Evolutionary conservation across 2,329 filamentous ascomycete species (phyloP).

Genomic region (Alternaria gansuensis): DNA sequence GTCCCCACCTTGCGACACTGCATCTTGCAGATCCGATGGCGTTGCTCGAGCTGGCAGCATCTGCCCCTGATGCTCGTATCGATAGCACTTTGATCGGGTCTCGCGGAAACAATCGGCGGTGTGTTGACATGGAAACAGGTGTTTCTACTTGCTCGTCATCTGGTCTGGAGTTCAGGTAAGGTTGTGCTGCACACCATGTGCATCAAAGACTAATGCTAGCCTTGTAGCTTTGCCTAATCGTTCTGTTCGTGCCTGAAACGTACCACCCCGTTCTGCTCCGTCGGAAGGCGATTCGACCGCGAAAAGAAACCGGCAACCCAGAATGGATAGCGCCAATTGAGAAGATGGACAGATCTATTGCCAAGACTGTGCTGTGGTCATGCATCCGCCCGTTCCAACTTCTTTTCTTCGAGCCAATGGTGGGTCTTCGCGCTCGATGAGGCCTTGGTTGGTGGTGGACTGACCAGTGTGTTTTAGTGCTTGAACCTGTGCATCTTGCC

Average conservation of each 20-base stretch:
- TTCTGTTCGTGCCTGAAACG: slow-evolving; percentile 83
- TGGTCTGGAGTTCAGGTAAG: slow-evolving; percentile 68
- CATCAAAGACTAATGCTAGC: slow-evolving; percentile 28
- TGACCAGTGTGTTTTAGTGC: slow-evolving; percentile 56
- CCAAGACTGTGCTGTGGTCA: slow-evolving; percentile 60
- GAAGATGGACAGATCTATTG: slow-evolving; percentile 72
- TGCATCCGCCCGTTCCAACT: slow-evolving; percentile 77
- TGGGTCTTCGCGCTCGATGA: slow-evolving; percentile 28
- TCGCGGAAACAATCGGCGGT: slow-evolving; percentile 24
- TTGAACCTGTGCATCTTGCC: slow-evolving; percentile 82
- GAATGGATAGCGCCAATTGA: slow-evolving; percentile 82
- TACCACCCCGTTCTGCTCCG: slow-evolving; percentile 78
- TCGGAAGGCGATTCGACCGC: slow-evolving; percentile 73
- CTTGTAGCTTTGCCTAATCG: slow-evolving; percentile 68
- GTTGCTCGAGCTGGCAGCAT: slow-evolving; percentile 9
- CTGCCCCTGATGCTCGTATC: slow-evolving; percentile 16
- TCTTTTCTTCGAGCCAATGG: slow-evolving; percentile 82
- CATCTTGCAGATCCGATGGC: slow-evolving; percentile 12
- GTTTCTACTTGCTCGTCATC: slow-evolving; percentile 80
- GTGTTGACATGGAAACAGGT: slow-evolving; percentile 44
- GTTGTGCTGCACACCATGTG: slow-evolving; percentile 28
- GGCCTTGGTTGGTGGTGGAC: slow-evolving; percentile 38
- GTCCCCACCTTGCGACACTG: slow-evolving; percentile 18
- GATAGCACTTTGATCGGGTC: background rate
- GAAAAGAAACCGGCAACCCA: slow-evolving; percentile 79